Evolutionary conservation across 331 rosid genomes (phyloP), one percentile per base, ranked within the genome.

Genomic region (Quercus phellos): DNA sequence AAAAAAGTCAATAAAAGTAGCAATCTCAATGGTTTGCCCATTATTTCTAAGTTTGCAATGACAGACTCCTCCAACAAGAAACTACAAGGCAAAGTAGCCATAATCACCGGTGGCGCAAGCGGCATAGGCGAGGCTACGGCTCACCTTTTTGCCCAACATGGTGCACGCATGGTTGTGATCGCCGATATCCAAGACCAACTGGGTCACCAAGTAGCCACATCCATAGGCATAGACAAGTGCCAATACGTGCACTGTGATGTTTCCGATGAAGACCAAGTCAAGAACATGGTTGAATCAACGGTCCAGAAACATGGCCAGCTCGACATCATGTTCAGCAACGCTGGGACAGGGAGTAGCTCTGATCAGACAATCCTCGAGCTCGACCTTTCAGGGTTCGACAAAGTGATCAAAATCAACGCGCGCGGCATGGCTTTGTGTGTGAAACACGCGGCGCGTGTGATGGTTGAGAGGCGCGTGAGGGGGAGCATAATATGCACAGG

Each of bases 261-360:
- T 21, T 4, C 83, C 4, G 70, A 82, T 8, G 85, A 86, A 22
- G 59, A 70, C 3, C 87, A 83, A 43, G 87, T 80, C 35, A 74
- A 77, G 54, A 2, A 55, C 18, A 11, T 53, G 74, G 74, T 86
- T 10, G 84, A 86, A 7, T 35, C 74, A 0, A 79, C 80, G 1
- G 82, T 79, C 19, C 5, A 61, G 2, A 54, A 59, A 2, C 50
- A 76, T 50, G 82, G 84, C 4, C 78, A 10, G 1, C 77, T 85
- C 10, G 84, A 85, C 78, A 46, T 85, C 73, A 79, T 85, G 86
- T 79, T 85, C 30, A 77, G 82, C 82, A 82, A 79, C 58, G 86
- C 82, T 0, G 86, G 86, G 6, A 80, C 79, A 4, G 1, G 4
- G 0, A 77, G 73, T 35, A 4, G 21, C 4, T 26, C 38, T 0